Percentiles rank a stretch among this genome's conserved stretches.
Conservation (phyloP, 495 filamentous ascomycete species). For the Xylaria castorea region DNA sequence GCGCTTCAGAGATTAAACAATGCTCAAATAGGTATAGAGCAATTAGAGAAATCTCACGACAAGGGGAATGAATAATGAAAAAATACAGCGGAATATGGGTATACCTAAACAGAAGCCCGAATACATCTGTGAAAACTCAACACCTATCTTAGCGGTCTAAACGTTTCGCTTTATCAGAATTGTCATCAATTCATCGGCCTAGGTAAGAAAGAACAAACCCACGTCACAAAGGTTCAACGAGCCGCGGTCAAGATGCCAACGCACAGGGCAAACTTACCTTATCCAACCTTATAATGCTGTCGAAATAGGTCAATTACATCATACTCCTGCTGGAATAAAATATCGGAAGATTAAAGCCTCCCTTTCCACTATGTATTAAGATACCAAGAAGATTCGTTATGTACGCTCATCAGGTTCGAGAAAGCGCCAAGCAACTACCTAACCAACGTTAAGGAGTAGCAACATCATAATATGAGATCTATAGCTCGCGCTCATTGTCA, state of each 20-base stretch:
- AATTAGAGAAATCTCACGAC: not conserved
- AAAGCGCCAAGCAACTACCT: no score
- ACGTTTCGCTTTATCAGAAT: not conserved
- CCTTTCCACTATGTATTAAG: no score
- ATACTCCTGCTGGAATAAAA: no score
- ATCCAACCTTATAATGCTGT: no score
- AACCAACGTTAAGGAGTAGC: no score
- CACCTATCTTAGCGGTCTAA: not conserved
- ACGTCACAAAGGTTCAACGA: not conserved
- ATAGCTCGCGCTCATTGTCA: not conserved
- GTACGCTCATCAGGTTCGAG: no score
- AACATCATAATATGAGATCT: not conserved
- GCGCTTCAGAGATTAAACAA: not conserved
- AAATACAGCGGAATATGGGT: no score
- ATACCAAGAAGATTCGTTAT: no score
- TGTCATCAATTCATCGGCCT: not conserved
- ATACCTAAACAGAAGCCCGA: not conserved
- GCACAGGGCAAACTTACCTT: not conserved
- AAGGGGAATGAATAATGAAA: no score
- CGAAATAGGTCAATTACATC: no score
- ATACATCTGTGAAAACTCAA: not conserved
- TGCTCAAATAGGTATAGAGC: not conserved
- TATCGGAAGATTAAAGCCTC: no score
- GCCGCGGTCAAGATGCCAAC: not conserved
- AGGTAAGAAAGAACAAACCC: not conserved